Base-by-base conservation (phyloP, 202 grass and related monocot species). In the Eragrostis tef region DNA sequence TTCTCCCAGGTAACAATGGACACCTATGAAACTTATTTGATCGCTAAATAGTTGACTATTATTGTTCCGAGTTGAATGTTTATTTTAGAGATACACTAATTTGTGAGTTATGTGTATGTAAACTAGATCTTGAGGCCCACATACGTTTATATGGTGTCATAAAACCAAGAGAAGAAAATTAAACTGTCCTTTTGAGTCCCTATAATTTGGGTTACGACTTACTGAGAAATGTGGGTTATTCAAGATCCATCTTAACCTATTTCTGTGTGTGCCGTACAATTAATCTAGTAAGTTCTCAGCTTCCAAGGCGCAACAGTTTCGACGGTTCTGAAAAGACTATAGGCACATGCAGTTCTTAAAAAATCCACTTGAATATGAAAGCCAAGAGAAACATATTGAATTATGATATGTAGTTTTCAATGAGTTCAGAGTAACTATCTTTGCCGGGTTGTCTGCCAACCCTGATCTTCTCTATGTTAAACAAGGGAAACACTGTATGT, bases 1-100 rank as follows among this genome's bases (percentile, higher is more conserved):
- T 97, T 97, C 90, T 97, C 94, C 44, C 94, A 97, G 94, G 94
- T 98, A 87, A 73, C 20, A 60, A 25, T 6, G 16, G 7, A 51
- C 62, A 67, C 69, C 21, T 6, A 39, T 50, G 47, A 70, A 63
- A 12, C 42, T 20, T 70, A 25, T 24, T 49, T 41, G 4, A 61
- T 15, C 24, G 47, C 19, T 17, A 47, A 26, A 31, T 7, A 60
- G 3, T 49, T 49, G 7, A 59, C 0, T 11, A 13, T 17, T 9
- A 22, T 14, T 31, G 1, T 48, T n/a, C 17, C 51, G 4, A 21
- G 27, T 65, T 66, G 27, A 73, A 21, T 43, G 4, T 39, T 42
- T 20, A 25, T 74, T 54, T 63, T 15, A 11, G 15, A 42, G 8
- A 54, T 73, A 26, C 2, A 12, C 17, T 51, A 39, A 10, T 73